Evolutionary conservation across 2,329 filamentous ascomycete genomes (phyloP).

Genomic region (Cladosporium sp.): DNA sequence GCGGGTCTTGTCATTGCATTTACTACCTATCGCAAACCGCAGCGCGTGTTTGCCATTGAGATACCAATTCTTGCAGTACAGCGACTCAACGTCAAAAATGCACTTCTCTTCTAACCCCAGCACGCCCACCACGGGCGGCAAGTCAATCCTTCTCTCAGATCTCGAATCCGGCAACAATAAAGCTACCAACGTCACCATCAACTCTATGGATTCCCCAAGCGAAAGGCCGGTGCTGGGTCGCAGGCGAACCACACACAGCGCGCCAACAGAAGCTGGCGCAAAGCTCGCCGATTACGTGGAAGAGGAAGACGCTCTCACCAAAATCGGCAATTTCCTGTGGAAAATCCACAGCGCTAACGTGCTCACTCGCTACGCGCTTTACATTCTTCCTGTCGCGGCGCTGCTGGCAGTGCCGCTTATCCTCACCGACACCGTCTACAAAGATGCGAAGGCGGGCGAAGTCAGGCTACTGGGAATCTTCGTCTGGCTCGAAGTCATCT

Average conservation of each 20-base stretch:
- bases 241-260: constrained; percentile 24
- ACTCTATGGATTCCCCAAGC: constrained; percentile 21
- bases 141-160: constrained; percentile 19
- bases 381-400: constrained; percentile 64
- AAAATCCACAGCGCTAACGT: constrained; percentile 65
- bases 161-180: constrained; percentile 25
- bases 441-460: constrained; percentile 31
- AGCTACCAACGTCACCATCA: constrained; percentile 20
- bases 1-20: neutral
- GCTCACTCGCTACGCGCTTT: constrained; percentile 66
- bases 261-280: constrained; percentile 21
- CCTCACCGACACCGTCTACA: constrained; percentile 41
- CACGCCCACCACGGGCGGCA: constrained; percentile 9
- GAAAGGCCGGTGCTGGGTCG: constrained; percentile 26
- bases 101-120: constrained; percentile 13
- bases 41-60: neutral
- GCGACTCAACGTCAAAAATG: neutral
- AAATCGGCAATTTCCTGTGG: constrained; percentile 65
- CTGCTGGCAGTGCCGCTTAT: constrained; percentile 64
- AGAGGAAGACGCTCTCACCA: constrained; percentile 60
- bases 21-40: neutral
- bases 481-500: constrained; percentile 68
- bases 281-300: constrained; percentile 36
- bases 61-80: neutral
- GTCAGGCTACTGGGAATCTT: constrained; percentile 61